Conservation (phyloP, 768 basidiomycete genomes). For the Auricularia cornea region DNA sequence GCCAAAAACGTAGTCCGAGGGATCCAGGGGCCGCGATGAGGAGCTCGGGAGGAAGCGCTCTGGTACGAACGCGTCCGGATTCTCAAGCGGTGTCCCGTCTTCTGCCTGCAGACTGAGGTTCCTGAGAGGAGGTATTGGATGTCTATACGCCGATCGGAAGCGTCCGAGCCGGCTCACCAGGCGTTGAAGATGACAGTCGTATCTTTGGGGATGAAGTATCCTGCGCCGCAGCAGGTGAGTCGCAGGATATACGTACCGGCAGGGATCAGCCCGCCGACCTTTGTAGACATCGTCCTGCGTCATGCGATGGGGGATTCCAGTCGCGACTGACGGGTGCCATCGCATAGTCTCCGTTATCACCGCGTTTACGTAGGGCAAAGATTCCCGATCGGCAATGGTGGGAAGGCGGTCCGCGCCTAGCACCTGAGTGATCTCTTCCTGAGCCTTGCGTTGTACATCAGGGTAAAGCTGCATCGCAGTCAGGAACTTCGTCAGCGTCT, state of each 20-base stretch:
- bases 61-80: conserved; percentile 13
- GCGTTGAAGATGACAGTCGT: conserved; percentile 8
- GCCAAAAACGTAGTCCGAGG: background rate
- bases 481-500: conserved; percentile 25
- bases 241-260: background rate
- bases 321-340: conserved; percentile 11
- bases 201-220: conserved; percentile 3
- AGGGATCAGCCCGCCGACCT: background rate
- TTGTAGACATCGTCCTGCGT: background rate
- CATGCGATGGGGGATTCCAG: background rate
- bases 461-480: conserved; percentile 30
- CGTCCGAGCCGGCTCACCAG: background rate
- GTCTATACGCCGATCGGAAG: no score
- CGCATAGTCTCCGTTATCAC: conserved; percentile 40
- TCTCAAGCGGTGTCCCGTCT: conserved; percentile 11
- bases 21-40: background rate
- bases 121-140: background rate
- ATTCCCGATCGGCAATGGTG: conserved; percentile 22
- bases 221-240: conserved; percentile 2
- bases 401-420: conserved; percentile 28
- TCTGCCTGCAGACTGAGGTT: conserved; percentile 1
- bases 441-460: conserved; percentile 26
- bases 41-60: conserved; percentile 8
- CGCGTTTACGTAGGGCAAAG: conserved; percentile 46
- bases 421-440: conserved; percentile 30